phyloP scores from a whole-genome alignment of 176 grass and related monocot genomes.

The Luzula sylvatica region DNA sequence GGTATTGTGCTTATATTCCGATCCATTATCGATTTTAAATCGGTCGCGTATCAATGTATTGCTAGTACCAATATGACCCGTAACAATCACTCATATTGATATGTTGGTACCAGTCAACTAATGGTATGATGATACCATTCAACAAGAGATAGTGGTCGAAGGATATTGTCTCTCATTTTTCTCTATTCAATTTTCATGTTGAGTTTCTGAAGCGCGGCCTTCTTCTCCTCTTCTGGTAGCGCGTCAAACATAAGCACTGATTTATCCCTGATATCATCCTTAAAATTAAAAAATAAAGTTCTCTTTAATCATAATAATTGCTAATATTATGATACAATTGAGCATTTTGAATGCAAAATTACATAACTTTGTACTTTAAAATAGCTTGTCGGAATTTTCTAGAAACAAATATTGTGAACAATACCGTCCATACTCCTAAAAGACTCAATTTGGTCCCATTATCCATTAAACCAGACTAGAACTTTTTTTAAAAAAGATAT shows the following conservation, averaged over 20 bases:
- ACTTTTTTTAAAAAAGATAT: neutral
- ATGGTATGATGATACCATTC: too few relatives aligned
- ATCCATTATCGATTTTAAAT: constrained; percentile 98
- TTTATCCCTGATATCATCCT: constrained; percentile 91
- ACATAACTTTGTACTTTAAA: constrained; percentile 41
- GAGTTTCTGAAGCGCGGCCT: constrained; percentile 61
- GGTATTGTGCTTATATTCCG: constrained; percentile 93
- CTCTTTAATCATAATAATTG: neutral
- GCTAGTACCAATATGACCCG: too few relatives aligned
- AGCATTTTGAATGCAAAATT: too few relatives aligned
- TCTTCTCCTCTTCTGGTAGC: constrained; percentile 71
- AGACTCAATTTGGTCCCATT: constrained; percentile 44
- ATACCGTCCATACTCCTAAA: constrained; percentile 64
- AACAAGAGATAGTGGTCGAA: too few relatives aligned
- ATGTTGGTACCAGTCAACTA: too few relatives aligned
- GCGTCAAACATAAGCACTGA: constrained; percentile 94
- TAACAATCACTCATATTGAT: too few relatives aligned
- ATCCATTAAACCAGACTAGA: constrained; percentile 68
- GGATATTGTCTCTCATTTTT: too few relatives aligned
- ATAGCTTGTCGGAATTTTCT: constrained; percentile 94
- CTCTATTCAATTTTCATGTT: constrained; percentile 37
- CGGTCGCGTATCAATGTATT: constrained; percentile 78
- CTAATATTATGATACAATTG: neutral
- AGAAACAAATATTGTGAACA: constrained; percentile 54
- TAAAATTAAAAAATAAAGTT: neutral